phyloP scores from a whole-genome alignment of 495 filamentous ascomycete genomes.

The Aspergillus egyptiacus region DNA sequence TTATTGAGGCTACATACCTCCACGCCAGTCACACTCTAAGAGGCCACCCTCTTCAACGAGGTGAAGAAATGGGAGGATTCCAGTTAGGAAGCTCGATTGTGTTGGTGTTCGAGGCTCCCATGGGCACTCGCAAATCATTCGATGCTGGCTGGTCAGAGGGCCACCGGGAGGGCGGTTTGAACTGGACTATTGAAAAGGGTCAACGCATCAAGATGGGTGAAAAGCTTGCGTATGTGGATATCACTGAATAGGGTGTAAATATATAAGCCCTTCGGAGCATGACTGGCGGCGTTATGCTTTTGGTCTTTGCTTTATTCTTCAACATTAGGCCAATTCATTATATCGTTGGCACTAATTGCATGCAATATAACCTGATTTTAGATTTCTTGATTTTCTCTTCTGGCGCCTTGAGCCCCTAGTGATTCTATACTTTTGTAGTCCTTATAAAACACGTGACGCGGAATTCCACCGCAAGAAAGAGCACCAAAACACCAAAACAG shows the following conservation, averaged over 20 bases:
- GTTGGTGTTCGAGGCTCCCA: constrained; percentile 92
- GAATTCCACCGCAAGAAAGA: constrained; percentile 4
- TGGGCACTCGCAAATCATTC: constrained; percentile 54
- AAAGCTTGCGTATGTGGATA: constrained; percentile 63
- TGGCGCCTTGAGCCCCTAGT: no score
- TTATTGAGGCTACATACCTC: constrained; percentile 83
- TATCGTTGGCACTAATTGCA: not conserved
- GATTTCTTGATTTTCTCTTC: no score
- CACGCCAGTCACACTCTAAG: constrained; percentile 68
- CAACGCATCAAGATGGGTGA: constrained; percentile 85
- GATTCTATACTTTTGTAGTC: no score
- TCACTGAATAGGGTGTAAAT: constrained; percentile 15
- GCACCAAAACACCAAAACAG: not conserved
- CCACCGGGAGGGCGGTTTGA: constrained; percentile 61
- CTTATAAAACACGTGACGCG: constrained; percentile 10
- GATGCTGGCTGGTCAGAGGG: constrained; percentile 58
- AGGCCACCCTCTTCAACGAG: constrained; percentile 75
- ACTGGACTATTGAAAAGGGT: constrained; percentile 77
- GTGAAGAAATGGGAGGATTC: constrained; percentile 98
- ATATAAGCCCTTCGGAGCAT: not conserved
- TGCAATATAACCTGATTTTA: no score
- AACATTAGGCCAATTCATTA: constrained; percentile 4
- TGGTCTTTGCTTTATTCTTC: constrained; percentile 2
- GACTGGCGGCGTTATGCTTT: not conserved
- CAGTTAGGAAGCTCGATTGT: constrained; percentile 94